Base-by-base conservation (phyloP, 108 stramenopile species). In the Cyclotella baltica region DNA sequence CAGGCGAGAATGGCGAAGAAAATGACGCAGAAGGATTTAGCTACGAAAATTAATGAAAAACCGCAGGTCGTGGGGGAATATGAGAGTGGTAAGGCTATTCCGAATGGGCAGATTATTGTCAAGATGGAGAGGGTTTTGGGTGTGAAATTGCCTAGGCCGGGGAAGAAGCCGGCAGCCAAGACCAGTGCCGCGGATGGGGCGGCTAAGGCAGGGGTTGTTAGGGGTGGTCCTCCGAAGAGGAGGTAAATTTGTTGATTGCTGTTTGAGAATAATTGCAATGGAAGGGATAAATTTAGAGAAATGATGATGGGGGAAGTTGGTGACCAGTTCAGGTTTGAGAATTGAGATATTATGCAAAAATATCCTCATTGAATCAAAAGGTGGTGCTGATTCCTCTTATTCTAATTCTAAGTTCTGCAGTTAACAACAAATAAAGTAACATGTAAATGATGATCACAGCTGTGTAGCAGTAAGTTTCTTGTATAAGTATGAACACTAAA, bases 61-160 rank as follows among this genome's bases (percentile, higher is more conserved):
- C 97, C 98, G 19, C 97, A 99, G 84, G 91, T 99, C 0, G 89
- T 99, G n/a, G 96, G 89, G 20, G 91, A 98, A 62, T 99, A 99
- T 84, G 98, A 99, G 76, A 87, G 81, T 36, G 98, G 98, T 16
- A 96, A 96, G 84, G 98, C 98, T 18, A 89, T 99, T 64, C 98
- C 98, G 33, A 98, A 99, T 85, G 92, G 89, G 30, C 94, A 95
- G 82, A 90, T 99, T 79, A 98, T 99, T 69, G 67, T 62, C 62
- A 98, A 98, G 76, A 70, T 99, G 62, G 98, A 99, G 79, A 86
- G 95, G 33, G 88, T 90, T 46, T 80, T 99, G 59, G 96, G 96
- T 23, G 83, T 80, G 40, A 96, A 95, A 69, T 84, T 98, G 58
- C 98, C 98, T 13, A 95, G 96, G 76, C 84, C 87, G 35, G 75